Evolutionary conservation across 2,329 filamentous ascomycete species (phyloP).

Genomic region (Colletotrichum horii): DNA sequence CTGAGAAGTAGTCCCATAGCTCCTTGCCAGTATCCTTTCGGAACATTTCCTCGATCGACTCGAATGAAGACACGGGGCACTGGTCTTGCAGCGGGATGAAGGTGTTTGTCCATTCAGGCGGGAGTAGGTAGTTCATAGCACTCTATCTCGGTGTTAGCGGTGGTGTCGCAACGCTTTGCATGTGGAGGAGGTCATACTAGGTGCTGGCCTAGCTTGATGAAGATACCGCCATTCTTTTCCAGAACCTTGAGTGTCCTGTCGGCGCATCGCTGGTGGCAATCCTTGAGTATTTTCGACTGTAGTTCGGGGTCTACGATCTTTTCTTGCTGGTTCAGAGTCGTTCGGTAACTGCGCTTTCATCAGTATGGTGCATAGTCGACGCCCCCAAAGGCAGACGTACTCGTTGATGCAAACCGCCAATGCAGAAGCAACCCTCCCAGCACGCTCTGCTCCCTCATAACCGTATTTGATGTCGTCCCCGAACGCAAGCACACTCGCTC

Average conservation of each 20-base stretch:
- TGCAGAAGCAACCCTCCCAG: conserved; percentile 77
- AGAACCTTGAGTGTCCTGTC: conserved; percentile 83
- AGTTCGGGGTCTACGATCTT: conserved; percentile 66
- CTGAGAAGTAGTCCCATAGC: conserved; percentile 83
- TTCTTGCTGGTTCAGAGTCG: conserved; percentile 75
- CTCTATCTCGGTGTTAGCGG: conserved; percentile 56
- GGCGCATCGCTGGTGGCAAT: conserved; percentile 92
- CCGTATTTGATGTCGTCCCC: conserved; percentile 76
- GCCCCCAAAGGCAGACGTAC: conserved; percentile 49
- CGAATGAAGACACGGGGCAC: conserved; percentile 89
- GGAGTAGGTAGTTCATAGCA: conserved; percentile 93
- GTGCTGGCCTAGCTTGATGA: conserved; percentile 97
- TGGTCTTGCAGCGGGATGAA: conserved; percentile 96
- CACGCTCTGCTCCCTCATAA: conserved; percentile 77
- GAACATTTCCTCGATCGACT: conserved; percentile 89
- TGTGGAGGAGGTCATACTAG: conserved; percentile 54
- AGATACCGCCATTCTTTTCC: conserved; percentile 97
- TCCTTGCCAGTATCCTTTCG: conserved; percentile 78
- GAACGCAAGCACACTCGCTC: conserved; percentile 57
- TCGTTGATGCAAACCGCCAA: conserved; percentile 87
- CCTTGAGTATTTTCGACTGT: conserved; percentile 71
- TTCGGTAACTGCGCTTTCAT: conserved; percentile 73
- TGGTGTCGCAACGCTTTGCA: neutral
- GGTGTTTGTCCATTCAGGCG: conserved; percentile 90
- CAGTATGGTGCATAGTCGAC: conserved; percentile 28